phyloP scores from a whole-genome alignment of 495 filamentous ascomycete genomes.

The Neurospora sp. region DNA sequence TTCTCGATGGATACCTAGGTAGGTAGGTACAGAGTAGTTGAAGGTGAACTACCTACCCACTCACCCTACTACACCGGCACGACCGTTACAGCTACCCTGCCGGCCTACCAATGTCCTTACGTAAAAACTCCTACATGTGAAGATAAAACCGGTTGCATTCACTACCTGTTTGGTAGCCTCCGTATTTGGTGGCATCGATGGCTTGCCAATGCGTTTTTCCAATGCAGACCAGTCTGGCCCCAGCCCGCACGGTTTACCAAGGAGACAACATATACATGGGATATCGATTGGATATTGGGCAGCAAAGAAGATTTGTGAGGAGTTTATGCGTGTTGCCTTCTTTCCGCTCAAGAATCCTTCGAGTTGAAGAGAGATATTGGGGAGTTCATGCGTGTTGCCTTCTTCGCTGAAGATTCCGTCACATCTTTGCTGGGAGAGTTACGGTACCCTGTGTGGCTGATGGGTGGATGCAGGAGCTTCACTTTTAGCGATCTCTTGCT shows the following conservation, averaged over 20 bases:
- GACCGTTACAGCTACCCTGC: not conserved
- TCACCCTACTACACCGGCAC: not conserved
- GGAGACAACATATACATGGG: not conserved
- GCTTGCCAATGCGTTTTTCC: not conserved
- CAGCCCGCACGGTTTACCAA: not conserved
- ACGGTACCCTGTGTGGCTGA: not conserved
- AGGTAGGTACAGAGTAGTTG: not conserved
- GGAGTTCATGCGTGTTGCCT: not conserved
- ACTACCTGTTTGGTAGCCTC: not conserved
- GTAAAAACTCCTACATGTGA: not conserved
- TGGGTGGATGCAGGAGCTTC: not conserved
- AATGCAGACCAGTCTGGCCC: not conserved
- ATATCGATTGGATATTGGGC: not conserved
- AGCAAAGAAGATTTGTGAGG: not conserved
- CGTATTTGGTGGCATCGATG: not conserved
- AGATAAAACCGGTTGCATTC: not conserved
- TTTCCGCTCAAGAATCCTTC: not conserved
- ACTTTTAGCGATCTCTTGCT: not conserved
- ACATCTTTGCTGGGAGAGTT: not conserved
- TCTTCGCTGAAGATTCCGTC: not conserved
- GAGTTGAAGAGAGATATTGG: not conserved
- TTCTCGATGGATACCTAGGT: not conserved
- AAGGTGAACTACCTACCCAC: not conserved
- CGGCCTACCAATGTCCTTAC: not conserved
- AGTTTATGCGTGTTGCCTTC: not conserved